Base-by-base conservation (phyloP, 306 rosid genomes). In the Leucaena leucocephala region DNA sequence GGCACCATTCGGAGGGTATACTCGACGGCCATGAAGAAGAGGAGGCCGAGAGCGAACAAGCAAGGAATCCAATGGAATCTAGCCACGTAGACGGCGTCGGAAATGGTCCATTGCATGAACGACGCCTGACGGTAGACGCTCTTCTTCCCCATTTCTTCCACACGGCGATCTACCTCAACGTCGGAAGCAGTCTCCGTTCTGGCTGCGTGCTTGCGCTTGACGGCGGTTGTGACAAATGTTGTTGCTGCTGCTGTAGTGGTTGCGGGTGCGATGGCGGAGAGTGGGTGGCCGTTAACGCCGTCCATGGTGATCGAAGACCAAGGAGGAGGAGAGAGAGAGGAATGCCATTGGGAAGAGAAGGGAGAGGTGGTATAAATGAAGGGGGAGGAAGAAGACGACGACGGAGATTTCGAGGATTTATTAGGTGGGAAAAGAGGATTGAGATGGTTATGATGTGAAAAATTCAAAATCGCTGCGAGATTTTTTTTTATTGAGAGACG, bases 1-100 rank as follows among this genome's bases (percentile, higher is more conserved):
- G 98, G 98, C 0, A 95, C 87, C 98, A 95, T 95, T 15, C n/a
- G 85, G 84, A 92, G 95, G 83, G 98, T 94, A 91, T 94, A 94
- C 75, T 94, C 98, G 44, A 94, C 97, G 71, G 72, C 97, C 97
- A 94, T 91, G 89, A 95, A 95, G 85, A 95, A 91, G 7, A 95
- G 71, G 19, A 95, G 78, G 0, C 90, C 91, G 75, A 86, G 3
- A 1, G 85, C 97, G 78, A 90, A 92, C 21, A 90, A 9, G 38
- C 98, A 95, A 1, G 93, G 98, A 0, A 95, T 54, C 98, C 98
- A 86, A 82, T 95, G 98, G 73, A 81, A 45, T 7, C 70, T 91
- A 0, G 88, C 95, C 86, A 90, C 97, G 92, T 66, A 0, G 83
- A 78, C 79, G 0, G 72, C 89, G 49, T 95, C 98, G 0, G 84